Percentiles rank a stretch among this genome's conserved stretches.
Evolutionary conservation across 2,329 filamentous ascomycete species (phyloP).

Genomic region (Nigrograna mackinnonii): DNA sequence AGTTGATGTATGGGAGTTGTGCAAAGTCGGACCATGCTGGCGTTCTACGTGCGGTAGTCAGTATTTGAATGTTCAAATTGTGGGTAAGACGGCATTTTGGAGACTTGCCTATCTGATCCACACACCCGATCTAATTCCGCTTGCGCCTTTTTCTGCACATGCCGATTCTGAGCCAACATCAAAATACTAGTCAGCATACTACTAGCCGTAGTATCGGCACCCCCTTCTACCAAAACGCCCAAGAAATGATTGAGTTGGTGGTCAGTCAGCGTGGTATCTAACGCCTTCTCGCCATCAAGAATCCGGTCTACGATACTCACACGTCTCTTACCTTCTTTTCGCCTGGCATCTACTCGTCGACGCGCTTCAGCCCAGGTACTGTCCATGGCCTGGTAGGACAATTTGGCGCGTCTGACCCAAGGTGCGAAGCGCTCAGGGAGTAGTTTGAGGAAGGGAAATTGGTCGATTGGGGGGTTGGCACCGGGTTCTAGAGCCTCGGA

Average conservation of each 20-base stretch:
- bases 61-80: too few relatives aligned
- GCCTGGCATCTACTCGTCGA: conserved; percentile 7
- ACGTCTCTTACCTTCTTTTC: conserved; percentile 9
- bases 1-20: conserved; percentile 21
- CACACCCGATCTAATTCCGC: conserved; percentile 17
- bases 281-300: conserved; percentile 4
- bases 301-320: conserved; percentile 11
- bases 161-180: conserved; percentile 7
- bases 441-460: conserved; percentile 16
- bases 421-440: conserved; percentile 9
- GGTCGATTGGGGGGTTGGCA: conserved; percentile 10
- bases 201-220: conserved; percentile 10
- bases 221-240: conserved; percentile 9
- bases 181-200: conserved; percentile 8
- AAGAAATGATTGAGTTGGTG: conserved; percentile 10
- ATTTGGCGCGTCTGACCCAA: conserved; percentile 7
- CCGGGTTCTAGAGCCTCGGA: conserved; percentile 10
- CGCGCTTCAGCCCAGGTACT: conserved; percentile 12
- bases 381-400: conserved; percentile 2
- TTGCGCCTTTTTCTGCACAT: conserved; percentile 8
- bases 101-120: conserved; percentile 12
- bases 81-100: too few relatives aligned
- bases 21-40: conserved; percentile 12
- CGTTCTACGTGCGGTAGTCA: too few relatives aligned
- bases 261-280: conserved; percentile 6